Evolutionary conservation across 2,329 filamentous ascomycete genomes (phyloP).

Genomic region (Gnomoniopsis sp.): DNA sequence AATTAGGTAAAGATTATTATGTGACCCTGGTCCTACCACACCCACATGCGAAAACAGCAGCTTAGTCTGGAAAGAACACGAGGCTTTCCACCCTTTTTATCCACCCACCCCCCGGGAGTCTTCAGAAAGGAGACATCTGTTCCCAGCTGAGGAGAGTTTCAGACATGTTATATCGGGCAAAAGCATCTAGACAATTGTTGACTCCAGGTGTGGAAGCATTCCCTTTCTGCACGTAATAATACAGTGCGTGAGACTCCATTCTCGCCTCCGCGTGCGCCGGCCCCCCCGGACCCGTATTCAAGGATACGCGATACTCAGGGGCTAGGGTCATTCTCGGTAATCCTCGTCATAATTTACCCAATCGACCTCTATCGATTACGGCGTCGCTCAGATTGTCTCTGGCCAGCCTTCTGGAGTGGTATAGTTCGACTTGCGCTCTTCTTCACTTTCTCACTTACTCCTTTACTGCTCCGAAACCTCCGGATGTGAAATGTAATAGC

Average conservation of each 20-base stretch:
- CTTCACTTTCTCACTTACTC: neutral
- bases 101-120: no score
- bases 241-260: neutral
- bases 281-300: neutral
- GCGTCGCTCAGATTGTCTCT: neutral
- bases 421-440: neutral
- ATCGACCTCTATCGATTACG: neutral
- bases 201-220: neutral
- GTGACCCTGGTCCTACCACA: no score
- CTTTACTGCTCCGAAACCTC: neutral
- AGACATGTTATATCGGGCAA: neutral
- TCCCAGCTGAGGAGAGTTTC: neutral
- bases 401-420: neutral
- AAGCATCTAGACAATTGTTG: neutral
- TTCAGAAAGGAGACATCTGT: no score
- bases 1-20: no score
- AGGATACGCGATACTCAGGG: neutral
- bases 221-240: neutral
- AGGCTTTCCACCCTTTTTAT: no score
- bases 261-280: neutral
- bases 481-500: neutral
- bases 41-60: no score
- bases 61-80: no score
- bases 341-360: conserved; percentile 5
- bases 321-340: neutral